phyloP scores from a whole-genome alignment of 192 early-diverging fungal species.

The Coemansia asiatica region DNA sequence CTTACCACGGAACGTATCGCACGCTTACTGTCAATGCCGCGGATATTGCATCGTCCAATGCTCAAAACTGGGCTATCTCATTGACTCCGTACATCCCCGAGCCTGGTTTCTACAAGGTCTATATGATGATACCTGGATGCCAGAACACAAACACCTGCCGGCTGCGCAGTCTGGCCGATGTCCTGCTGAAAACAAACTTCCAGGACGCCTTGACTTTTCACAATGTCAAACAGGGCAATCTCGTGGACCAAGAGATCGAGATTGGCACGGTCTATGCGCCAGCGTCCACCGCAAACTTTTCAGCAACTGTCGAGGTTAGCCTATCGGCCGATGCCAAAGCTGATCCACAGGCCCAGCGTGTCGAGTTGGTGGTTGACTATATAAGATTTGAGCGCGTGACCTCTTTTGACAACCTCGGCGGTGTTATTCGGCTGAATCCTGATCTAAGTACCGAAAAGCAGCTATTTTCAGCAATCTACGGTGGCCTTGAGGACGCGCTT shows the following conservation, averaged over 20 bases:
- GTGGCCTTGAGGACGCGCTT: slow-evolving; percentile 38
- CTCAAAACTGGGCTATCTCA: slow-evolving; percentile 20
- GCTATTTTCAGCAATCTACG: slow-evolving; percentile 34
- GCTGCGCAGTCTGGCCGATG: slow-evolving; percentile 33
- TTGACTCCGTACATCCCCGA: slow-evolving; percentile 61
- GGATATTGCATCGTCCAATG: slow-evolving; percentile 20
- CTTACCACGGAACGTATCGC: slow-evolving; percentile 33
- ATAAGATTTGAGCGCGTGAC: slow-evolving; percentile 43
- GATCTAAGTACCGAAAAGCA: slow-evolving; percentile 23
- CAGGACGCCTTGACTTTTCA: not conserved
- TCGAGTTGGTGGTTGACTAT: slow-evolving; percentile 45
- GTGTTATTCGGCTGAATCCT: slow-evolving; percentile 35
- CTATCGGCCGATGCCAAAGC: slow-evolving; percentile 22
- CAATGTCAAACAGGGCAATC: slow-evolving; percentile 50
- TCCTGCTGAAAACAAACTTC: slow-evolving; percentile 23
- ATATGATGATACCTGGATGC: slow-evolving; percentile 60
- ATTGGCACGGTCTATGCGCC: slow-evolving; percentile 57
- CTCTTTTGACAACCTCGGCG: slow-evolving; percentile 42
- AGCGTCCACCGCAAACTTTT: slow-evolving; percentile 51
- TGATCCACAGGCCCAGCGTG: slow-evolving; percentile 19
- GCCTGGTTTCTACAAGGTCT: slow-evolving; percentile 62
- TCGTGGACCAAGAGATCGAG: slow-evolving; percentile 39
- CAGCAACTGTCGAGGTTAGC: slow-evolving; percentile 53
- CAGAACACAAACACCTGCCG: slow-evolving; percentile 54
- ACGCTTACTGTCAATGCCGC: slow-evolving; percentile 30